Evolutionary conservation across 805 yeast species (phyloP), one percentile per base, ranked within the genome.

Genomic region (Starmerella apis): DNA sequence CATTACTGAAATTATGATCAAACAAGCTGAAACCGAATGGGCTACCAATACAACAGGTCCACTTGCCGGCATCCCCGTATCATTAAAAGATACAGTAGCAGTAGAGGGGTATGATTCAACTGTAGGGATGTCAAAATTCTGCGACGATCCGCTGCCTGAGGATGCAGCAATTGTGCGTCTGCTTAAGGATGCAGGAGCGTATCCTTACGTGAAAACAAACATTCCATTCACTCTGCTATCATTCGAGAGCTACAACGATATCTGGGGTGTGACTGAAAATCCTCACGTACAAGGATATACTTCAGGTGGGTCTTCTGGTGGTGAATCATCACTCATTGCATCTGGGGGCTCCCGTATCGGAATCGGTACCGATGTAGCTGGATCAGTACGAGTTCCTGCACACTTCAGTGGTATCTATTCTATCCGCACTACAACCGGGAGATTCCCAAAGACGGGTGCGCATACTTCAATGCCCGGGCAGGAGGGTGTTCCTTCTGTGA

Each of bases 11-110:
- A 70, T 83, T 47, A 69, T 83, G 64, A 73, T 80, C 56, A 72
- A 77, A 28, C 83, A 79, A 51, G 88, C 83, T 13, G 75, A 72
- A 59, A 10, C 43, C 14, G 67, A 79, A 55, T 85, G 81, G 65
- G 76, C 76, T 1, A 69, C 71, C 55, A 64, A 68, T 16, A 70
- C 74, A 43, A 80, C 79, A 11, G 81, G 80, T 37, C 78, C 81
- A 1, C 67, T 79, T 47, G 82, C 80, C 33, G 84, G 84, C 2
- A 62, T 80, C 53, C 83, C 84, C 4, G 66, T 79, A 46, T 77
- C 83, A 1, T 62, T 79, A 47, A 80, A 80, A 59, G 84, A 79
- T 55, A 79, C 79, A 41, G 70, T 68, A 56, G 66, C 68, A 41
- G 71, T 71, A 50, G 68, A 64, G 41, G 81, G 79, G 37, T 72